These are phyloP conservation scores for Canna indica DNA, from an alignment of 176 grass and related monocot genomes.

Conservation along the genomic window DNA sequence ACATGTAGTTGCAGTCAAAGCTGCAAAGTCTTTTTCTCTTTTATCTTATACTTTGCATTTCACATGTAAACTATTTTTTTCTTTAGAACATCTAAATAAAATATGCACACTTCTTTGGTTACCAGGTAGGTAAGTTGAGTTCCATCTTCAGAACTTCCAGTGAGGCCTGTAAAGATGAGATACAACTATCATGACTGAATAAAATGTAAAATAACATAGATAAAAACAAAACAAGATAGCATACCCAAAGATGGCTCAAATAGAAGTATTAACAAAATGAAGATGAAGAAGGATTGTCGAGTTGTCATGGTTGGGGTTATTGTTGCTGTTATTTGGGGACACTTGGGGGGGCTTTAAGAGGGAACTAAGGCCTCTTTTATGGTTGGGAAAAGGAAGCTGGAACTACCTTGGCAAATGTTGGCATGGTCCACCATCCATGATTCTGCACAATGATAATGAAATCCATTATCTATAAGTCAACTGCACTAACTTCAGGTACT, in stretches of 20 bases:
- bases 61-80: neutral
- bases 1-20: neutral
- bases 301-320: conserved; percentile 26
- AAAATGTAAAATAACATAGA: neutral
- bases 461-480: conserved; percentile 46
- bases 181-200: neutral
- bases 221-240: conserved; percentile 14
- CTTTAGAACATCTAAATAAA: neutral
- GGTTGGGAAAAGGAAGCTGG: conserved; percentile 10
- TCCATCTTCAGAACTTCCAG: conserved; percentile 20
- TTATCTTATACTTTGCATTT: neutral
- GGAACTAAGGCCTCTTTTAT: conserved; percentile 42
- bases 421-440: conserved; percentile 51
- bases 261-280: conserved; percentile 44
- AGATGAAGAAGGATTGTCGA: conserved; percentile 23
- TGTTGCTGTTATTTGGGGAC: conserved; percentile 21
- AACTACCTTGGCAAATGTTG: conserved; percentile 23
- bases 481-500: conserved; percentile 37
- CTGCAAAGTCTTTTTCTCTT: neutral
- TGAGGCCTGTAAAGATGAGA: conserved; percentile 34
- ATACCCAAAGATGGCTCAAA: conserved; percentile 35
- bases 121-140: conserved; percentile 11
- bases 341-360: conserved; percentile 12
- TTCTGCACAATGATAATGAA: conserved; percentile 36
- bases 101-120: conserved; percentile 33